Conservation (phyloP, 2,329 filamentous ascomycete species). For the Biscogniauxia sp. region DNA sequence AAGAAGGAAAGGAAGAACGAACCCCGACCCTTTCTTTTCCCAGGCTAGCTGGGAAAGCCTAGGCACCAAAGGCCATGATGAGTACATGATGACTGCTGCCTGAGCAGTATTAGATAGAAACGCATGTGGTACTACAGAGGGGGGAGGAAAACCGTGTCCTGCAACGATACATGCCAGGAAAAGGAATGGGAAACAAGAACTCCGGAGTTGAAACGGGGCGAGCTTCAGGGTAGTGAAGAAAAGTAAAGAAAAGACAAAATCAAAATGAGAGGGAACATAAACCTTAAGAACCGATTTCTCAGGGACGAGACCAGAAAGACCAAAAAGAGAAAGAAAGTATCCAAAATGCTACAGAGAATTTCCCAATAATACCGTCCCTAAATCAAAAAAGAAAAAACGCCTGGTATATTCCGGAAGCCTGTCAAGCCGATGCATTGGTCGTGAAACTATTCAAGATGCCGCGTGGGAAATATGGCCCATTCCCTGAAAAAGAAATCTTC, state of each 20-base stretch:
- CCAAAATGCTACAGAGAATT: not conserved
- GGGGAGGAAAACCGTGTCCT: not conserved
- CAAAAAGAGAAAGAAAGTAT: not conserved
- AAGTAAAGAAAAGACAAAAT: not conserved
- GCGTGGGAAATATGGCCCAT: not conserved
- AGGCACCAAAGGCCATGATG: not conserved
- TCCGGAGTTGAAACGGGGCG: not conserved
- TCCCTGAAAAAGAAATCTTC: not conserved
- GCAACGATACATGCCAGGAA: not conserved
- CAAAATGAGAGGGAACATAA: not conserved
- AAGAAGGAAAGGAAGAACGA: not conserved
- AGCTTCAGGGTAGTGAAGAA: not conserved
- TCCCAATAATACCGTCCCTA: not conserved
- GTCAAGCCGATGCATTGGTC: not conserved
- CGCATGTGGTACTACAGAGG: not conserved
- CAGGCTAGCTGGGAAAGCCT: not conserved
- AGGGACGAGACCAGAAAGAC: not conserved
- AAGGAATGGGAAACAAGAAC: not conserved
- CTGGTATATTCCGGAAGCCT: constrained; percentile 2
- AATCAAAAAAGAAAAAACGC: not conserved
- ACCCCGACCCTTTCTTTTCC: not conserved
- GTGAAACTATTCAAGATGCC: not conserved
- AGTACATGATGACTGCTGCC: not conserved
- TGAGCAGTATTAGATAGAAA: not conserved
- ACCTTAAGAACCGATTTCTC: not conserved